Base-by-base conservation (phyloP, 2,329 filamentous ascomycete species). In the Neoscytalidium dimidiatum region DNA sequence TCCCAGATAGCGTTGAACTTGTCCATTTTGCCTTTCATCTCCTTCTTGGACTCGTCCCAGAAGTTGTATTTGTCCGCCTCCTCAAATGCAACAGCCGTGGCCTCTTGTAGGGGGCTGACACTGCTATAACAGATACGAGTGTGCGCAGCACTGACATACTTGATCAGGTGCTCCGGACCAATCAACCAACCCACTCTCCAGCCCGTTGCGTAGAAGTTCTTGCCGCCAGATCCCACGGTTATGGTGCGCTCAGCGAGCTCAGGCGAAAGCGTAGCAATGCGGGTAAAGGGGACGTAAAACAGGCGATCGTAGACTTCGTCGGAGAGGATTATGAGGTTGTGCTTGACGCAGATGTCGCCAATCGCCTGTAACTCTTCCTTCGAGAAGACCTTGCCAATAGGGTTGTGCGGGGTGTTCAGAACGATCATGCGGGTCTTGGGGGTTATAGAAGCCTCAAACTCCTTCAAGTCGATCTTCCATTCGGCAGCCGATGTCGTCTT, bases 121-220 rank as follows among this genome's bases (percentile, higher is more conserved):
- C 91, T 94, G 58, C 90, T 93, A 82, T 95, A 99, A 83, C 95
- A 98, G 75, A 99, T 98, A 62, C 94, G 88, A 0, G 94, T 98
- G 78, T 99, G 95, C 0, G 95, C 95, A 19, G 92, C 92, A 11
- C 91, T 88, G 35, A 97, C 94, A 75, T 97, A 92, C 75, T 96
- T 91, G 80, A 98, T 93, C 61, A 98, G 83, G 67, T 97, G 87
- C 62, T 92, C 87, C 0, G 92, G 92, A 0, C 95, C 95, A 74
- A 98, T 95, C 41, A 99, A 83, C 88, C 94, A 99, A 64, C 95
- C 92, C 70, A 98, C 94, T 65, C 95, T 89, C 95, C 95, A 99
- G 53, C 95, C 95, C 0, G 95, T 99, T 64, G 92, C 92, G 75
- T 98, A 98, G 79, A 99, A 99, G 83, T 95, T 96, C 85, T 99